These are phyloP conservation scores for Orobanche coerulescens DNA, from an alignment of 257 asterid species.

Conservation along the genomic window DNA sequence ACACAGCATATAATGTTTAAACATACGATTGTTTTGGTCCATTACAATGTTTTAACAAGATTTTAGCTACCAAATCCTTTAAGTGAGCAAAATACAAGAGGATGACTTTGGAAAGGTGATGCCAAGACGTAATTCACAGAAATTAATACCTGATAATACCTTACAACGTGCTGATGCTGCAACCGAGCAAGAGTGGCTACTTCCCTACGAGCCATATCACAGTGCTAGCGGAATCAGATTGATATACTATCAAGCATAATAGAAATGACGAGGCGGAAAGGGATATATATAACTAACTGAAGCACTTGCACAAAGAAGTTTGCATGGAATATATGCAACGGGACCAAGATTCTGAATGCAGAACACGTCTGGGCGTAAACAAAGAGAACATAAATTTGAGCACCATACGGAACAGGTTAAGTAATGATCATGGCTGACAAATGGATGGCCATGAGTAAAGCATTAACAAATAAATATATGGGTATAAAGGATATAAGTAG, in stretches of 20 bases:
- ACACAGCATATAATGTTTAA: constrained; percentile 3
- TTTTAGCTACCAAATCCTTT: constrained; percentile 5
- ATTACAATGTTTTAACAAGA: constrained; percentile 13
- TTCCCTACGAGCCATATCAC: constrained; percentile 51
- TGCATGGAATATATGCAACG: constrained; percentile 3
- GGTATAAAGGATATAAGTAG: not conserved
- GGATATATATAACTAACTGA: constrained; percentile 2
- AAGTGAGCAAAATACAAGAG: constrained; percentile 5
- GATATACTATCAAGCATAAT: constrained; percentile 6
- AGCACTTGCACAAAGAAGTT: not conserved
- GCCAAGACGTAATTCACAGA: constrained; percentile 5
- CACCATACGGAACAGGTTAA: not conserved
- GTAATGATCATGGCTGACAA: not conserved
- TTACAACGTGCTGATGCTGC: constrained; percentile 97
- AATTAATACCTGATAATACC: constrained; percentile 79
- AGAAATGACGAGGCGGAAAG: not conserved
- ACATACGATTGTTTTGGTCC: constrained; percentile 13
- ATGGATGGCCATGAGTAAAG: not conserved
- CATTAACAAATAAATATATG: not conserved
- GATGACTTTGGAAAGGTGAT: not conserved
- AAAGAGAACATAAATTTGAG: constrained; percentile 5
- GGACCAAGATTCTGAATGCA: constrained; percentile 1
- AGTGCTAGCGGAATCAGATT: constrained; percentile 16
- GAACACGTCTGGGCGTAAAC: not conserved
- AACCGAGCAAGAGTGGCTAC: constrained; percentile 90